Evolutionary conservation across 805 yeast genomes (phyloP).

Genomic region (Wickerhamomyces queroliae): DNA sequence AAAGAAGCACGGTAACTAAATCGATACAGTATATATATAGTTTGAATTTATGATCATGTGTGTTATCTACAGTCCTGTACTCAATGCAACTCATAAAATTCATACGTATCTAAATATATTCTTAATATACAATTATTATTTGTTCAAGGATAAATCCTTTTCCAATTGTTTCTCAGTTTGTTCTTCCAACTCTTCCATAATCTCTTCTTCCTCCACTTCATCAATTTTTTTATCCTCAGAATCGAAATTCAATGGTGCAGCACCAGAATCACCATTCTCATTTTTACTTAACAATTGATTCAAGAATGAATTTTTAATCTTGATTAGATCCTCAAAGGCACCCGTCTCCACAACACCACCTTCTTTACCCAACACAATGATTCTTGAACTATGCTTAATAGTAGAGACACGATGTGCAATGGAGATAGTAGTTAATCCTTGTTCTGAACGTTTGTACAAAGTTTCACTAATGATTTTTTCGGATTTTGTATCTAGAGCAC

Average conservation of each 20-base stretch:
- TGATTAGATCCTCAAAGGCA: conserved; percentile 43
- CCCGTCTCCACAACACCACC: conserved; percentile 78
- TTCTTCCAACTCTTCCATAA: conserved; percentile 3
- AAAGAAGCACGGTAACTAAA: too few species aligned
- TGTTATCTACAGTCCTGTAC: too few species aligned
- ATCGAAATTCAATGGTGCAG: not conserved
- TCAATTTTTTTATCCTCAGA: conserved; percentile 1
- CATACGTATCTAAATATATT: not conserved
- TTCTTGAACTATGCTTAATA: conserved; percentile 73
- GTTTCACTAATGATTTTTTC: conserved; percentile 83
- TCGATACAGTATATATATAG: too few species aligned
- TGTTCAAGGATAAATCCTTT: conserved; percentile 13
- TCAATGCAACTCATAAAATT: not conserved
- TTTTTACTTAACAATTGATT: conserved; percentile 29
- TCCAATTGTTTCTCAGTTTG: conserved; percentile 4
- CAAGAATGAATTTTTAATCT: conserved; percentile 29
- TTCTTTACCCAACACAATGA: conserved; percentile 69
- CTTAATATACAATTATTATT: not conserved
- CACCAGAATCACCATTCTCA: conserved; percentile 9
- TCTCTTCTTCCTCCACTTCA: conserved; percentile 6
- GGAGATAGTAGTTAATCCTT: conserved; percentile 71
- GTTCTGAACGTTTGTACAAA: conserved; percentile 44
- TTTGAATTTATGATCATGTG: too few species aligned
- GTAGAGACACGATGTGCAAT: conserved; percentile 92
- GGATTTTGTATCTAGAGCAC: conserved; percentile 85